Percentiles rank a stretch among this genome's conserved stretches.
Conservation (phyloP, 306 rosid genomes). For the Clitoria ternatea region DNA sequence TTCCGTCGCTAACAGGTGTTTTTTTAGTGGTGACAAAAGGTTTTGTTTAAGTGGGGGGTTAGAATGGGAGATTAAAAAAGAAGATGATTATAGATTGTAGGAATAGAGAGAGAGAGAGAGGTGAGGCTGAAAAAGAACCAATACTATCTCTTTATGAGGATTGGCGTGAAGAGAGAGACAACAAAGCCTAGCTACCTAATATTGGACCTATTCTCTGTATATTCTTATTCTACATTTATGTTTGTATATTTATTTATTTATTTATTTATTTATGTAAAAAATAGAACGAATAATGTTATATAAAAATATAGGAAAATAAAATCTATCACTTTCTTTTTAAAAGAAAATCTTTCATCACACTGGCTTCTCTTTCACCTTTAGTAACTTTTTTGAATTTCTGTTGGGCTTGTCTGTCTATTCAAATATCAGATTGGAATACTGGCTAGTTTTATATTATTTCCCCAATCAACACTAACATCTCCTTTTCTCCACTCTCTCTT, state of each 20-base stretch:
- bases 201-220: not conserved
- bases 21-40: no score
- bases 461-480: constrained; percentile 64
- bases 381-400: constrained; percentile 65
- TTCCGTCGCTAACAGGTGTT: no score
- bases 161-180: constrained; percentile 42
- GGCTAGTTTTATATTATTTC: no score
- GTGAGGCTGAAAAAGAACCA: constrained; percentile 40
- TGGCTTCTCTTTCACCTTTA: constrained; percentile 41
- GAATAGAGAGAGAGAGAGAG: constrained; percentile 16
- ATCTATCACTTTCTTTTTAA: not conserved
- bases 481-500: constrained; percentile 62
- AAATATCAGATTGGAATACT: no score
- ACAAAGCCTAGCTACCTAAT: not conserved
- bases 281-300: not conserved
- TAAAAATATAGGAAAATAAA: not conserved
- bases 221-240: not conserved
- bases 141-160: constrained; percentile 74
- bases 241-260: not conserved
- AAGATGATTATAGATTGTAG: constrained; percentile 50
- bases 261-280: not conserved
- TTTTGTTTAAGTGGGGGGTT: constrained; percentile 37
- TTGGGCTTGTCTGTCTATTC: constrained; percentile 64
- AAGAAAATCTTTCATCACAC: constrained; percentile 22
- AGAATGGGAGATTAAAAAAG: constrained; percentile 55